Evolutionary conservation across 2,329 filamentous ascomycete species (phyloP), one percentile per base, ranked within the genome.

Genomic region (Trichophyton mentagrophytes): DNA sequence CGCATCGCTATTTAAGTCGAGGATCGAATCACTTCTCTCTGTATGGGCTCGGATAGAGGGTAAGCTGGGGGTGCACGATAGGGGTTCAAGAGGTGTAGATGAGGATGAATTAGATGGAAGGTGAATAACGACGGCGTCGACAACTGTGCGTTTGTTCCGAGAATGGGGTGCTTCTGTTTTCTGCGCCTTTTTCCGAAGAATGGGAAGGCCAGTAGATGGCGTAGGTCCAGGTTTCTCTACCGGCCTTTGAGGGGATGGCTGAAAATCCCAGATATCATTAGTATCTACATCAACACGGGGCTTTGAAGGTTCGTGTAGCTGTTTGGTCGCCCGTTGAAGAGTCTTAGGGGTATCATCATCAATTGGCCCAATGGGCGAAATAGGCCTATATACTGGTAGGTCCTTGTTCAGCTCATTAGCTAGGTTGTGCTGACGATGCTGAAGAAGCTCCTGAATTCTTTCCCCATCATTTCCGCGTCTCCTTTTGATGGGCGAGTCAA

Each of bases 351-450:
- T 7, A 13, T 30, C 49, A 15, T 30, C 13, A 30, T 20, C 22
- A 6, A n/a, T 25, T 30, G 13, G 25, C 5, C 27, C 49, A 53
- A 30, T 30, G 22, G 49, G 44, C 88, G 89, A 38, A 74, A 90
- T 40, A 92, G 92, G 46, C 92, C 92, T 1, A 85, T 92, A 40
- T 90, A 88, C 76, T 82, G 90, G 67, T 78, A 75, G 3, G 78
- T 93, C 17, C 76, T 93, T 17, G 76, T 97, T 65, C 81, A 85
- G 59, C 79, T 81, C 59, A 88, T 96, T 75, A 84, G 95, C 62
- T 84, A 86, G 70, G 84, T 86, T 71, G 87, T 90, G 38, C 72
- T 95, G 62, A 83, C 27, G 22, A n/a, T 11, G 17, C 30, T 30
- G 49, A 6, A 53, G 11, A 17, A 42, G 13, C 20, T 17, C 38